phyloP scores from a whole-genome alignment of 2,329 filamentous ascomycete species.

The Aspergillus sclerotialis region DNA sequence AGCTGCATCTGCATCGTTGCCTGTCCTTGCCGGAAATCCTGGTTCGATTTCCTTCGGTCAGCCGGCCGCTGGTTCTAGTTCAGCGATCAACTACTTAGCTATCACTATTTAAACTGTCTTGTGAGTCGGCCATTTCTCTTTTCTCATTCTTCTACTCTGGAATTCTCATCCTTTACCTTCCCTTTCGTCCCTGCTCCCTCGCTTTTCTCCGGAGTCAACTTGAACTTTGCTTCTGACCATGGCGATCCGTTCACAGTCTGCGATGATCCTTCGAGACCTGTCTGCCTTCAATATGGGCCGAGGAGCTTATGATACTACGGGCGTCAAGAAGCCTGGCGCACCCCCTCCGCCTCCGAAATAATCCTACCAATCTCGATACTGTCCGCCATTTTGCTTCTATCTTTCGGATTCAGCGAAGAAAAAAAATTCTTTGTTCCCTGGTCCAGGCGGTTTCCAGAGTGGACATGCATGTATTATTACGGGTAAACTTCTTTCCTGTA shows the following conservation, averaged over 20 bases:
- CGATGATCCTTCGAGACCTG: conserved; percentile 36
- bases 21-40: not conserved
- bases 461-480: not conserved
- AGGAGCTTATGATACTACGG: conserved; percentile 47
- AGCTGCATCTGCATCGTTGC: not conserved
- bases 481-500: conserved; percentile 19
- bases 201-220: not conserved
- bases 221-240: conserved; percentile 27
- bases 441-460: not conserved
- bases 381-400: conserved; percentile 11
- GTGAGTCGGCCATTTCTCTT: conserved; percentile 11
- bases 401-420: conserved; percentile 13
- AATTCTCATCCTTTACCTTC: conserved; percentile 2
- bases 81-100: not conserved
- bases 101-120: not conserved
- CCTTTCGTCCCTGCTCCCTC: conserved; percentile 2
- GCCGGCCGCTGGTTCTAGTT: not conserved
- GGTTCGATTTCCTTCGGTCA: not conserved
- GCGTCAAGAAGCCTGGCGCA: conserved; percentile 42
- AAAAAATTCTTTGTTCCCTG: not conserved
- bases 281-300: conserved; percentile 44
- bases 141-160: not conserved
- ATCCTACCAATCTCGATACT: conserved; percentile 3
- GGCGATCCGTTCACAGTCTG: conserved; percentile 24
- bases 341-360: conserved; percentile 39